Evolutionary conservation across 345 rosid species (phyloP).

Genomic region (Moricandia moricandioides): DNA sequence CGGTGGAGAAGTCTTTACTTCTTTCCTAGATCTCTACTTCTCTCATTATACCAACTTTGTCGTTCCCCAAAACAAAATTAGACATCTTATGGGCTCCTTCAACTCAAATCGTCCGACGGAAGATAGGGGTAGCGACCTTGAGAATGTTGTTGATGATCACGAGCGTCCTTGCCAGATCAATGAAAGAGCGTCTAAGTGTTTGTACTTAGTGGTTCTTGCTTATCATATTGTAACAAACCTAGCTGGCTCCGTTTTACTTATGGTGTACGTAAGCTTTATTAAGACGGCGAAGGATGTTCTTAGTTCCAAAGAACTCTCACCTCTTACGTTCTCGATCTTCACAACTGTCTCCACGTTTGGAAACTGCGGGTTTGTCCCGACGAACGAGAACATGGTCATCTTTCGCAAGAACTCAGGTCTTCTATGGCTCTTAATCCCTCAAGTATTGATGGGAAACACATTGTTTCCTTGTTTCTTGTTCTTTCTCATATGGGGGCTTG

Average conservation of each 20-base stretch:
- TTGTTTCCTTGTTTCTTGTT: conserved; percentile 47
- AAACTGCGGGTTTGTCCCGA: conserved; percentile 67
- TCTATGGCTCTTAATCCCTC: conserved; percentile 51
- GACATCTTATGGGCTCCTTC: background rate
- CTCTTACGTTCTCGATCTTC: conserved; percentile 52
- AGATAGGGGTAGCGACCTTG: background rate
- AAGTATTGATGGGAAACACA: conserved; percentile 55
- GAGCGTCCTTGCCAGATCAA: background rate
- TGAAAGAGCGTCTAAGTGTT: conserved; percentile 27
- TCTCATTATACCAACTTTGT: background rate
- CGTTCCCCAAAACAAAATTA: background rate
- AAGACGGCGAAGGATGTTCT: conserved; percentile 44
- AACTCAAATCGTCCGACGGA: background rate
- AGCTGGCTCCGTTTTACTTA: conserved; percentile 39
- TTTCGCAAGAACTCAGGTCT: conserved; percentile 56
- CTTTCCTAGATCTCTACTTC: background rate
- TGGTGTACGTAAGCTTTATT: conserved; percentile 33
- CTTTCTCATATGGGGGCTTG: conserved; percentile 39
- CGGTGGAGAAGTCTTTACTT: background rate
- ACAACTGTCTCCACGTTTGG: conserved; percentile 52
- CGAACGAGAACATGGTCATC: conserved; percentile 66
- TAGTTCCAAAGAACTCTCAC: conserved; percentile 35
- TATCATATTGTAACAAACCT: conserved; percentile 43
- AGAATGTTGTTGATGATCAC: background rate
- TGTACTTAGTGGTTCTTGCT: conserved; percentile 44